These are phyloP conservation scores for Boletus reticulatus DNA, from an alignment of 768 basidiomycete species.

Conservation along the genomic window DNA sequence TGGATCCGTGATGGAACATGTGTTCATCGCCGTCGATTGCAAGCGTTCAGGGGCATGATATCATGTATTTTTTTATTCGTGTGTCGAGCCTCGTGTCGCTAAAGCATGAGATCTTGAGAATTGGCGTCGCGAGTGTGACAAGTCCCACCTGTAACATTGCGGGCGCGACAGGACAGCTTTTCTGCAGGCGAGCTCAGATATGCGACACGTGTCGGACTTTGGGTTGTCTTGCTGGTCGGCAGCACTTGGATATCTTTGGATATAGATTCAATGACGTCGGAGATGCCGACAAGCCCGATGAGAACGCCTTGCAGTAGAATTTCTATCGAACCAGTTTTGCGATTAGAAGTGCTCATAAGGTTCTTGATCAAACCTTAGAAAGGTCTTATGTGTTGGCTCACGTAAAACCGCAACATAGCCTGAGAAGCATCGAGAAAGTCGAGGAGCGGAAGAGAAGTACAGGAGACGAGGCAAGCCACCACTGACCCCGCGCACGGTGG, in stretches of 20 bases:
- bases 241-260: not conserved
- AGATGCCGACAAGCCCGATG: slow-evolving; percentile 19
- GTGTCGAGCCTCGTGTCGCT: not conserved
- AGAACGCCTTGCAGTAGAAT: not conserved
- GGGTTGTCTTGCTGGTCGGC: not conserved
- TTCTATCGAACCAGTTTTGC: slow-evolving; percentile 4
- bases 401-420: slow-evolving; percentile 9
- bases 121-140: slow-evolving; percentile 2
- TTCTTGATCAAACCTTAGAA: slow-evolving; percentile 11
- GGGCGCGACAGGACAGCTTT: not conserved
- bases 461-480: not conserved
- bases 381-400: not conserved
- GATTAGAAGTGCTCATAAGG: not conserved
- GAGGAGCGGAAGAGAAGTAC: slow-evolving; percentile 4
- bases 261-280: slow-evolving; percentile 6
- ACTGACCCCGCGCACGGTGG: not conserved
- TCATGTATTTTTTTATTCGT: not conserved
- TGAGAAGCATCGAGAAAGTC: slow-evolving; percentile 1
- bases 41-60: slow-evolving; percentile 7
- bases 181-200: slow-evolving; percentile 4
- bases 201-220: slow-evolving; percentile 12
- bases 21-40: not conserved
- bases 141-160: slow-evolving; percentile 5
- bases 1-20: not conserved
- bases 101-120: not conserved